Evolutionary conservation across 176 grass and related monocot species (phyloP).

Genomic region (Rhipidocladum racemiflorum): DNA sequence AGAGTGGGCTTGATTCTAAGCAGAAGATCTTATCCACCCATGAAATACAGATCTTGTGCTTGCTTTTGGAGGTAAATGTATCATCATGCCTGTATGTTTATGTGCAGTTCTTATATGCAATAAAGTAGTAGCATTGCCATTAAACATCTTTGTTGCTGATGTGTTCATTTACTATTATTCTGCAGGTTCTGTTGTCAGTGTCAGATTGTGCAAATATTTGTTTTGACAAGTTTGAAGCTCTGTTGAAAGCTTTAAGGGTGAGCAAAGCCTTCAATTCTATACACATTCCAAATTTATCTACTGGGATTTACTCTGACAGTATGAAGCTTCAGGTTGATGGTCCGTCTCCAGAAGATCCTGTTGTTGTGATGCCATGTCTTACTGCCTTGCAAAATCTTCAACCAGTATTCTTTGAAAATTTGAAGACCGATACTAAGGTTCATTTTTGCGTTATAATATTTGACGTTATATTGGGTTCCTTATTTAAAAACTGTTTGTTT

Average conservation of each 20-base stretch:
- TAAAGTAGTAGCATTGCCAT: background rate
- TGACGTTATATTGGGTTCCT: background rate
- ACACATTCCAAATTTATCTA: constrained; percentile 33
- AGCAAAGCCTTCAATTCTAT: constrained; percentile 34
- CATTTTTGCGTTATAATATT: background rate
- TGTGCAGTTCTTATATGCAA: background rate
- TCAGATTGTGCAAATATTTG: constrained; percentile 44
- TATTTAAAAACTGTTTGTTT: background rate
- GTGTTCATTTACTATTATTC: constrained; percentile 13
- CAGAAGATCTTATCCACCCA: constrained; percentile 42
- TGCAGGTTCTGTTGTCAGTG: constrained; percentile 50
- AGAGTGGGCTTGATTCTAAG: constrained; percentile 29
- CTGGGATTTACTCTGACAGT: constrained; percentile 30
- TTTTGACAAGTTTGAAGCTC: constrained; percentile 34
- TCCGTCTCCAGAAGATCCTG: constrained; percentile 47
- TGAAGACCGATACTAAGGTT: constrained; percentile 71
- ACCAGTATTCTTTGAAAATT: constrained; percentile 57
- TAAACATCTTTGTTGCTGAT: constrained; percentile 8
- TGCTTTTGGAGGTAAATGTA: constrained; percentile 81
- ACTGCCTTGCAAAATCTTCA: constrained; percentile 56
- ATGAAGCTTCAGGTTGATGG: constrained; percentile 61
- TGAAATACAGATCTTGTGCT: constrained; percentile 74
- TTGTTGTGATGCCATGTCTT: constrained; percentile 56
- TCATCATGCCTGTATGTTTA: background rate
- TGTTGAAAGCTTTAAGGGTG: constrained; percentile 70